A percentile compares a stretch with the other conserved stretches of the same genome.
These are phyloP conservation scores for Harringtonia aguacate DNA, from an alignment of 2,329 filamentous ascomycete genomes.

Conservation along the genomic window DNA sequence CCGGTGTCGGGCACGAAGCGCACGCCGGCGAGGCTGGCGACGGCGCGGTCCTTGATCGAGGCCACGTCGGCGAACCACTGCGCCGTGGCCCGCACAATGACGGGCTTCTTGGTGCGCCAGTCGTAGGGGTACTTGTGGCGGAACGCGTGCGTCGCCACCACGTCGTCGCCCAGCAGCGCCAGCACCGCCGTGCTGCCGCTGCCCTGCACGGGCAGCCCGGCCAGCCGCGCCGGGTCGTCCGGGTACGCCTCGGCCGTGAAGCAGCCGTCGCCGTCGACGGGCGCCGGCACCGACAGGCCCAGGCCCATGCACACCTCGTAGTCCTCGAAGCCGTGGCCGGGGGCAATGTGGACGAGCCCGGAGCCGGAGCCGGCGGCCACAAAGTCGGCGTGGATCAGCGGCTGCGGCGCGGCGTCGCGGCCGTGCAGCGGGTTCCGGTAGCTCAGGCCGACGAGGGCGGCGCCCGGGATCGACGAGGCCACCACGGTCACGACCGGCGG, in stretches of 20 bases:
- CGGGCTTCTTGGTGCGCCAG: conserved; percentile 88
- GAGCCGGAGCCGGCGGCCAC: conserved; percentile 86
- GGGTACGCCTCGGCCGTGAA: conserved; percentile 77
- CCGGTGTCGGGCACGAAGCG: conserved; percentile 70
- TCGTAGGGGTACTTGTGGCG: conserved; percentile 95
- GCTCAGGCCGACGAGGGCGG: conserved; percentile 50
- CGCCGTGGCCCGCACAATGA: conserved; percentile 83
- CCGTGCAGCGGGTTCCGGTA: conserved; percentile 65
- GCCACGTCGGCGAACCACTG: conserved; percentile 97
- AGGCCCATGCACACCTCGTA: conserved; percentile 69
- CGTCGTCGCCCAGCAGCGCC: conserved; percentile 50
- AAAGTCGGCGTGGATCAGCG: conserved; percentile 75
- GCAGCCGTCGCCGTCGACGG: conserved; percentile 68
- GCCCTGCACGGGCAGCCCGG: conserved; percentile 51
- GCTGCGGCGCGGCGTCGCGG: conserved; percentile 43
- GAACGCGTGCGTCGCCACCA: conserved; percentile 62
- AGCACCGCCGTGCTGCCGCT: conserved; percentile 39
- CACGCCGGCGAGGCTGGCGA: conserved; percentile 60
- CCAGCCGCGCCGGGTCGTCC: conserved; percentile 52
- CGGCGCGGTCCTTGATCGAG: conserved; percentile 64
- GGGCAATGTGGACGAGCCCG: conserved; percentile 88
- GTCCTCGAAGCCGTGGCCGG: conserved; percentile 94
- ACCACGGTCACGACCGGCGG: no score
- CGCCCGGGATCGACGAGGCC: conserved; percentile 57
- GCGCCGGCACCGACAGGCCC: conserved; percentile 66